Evolutionary conservation across 305 asterid genomes (phyloP).

Genomic region (Fraxinus sp.): DNA sequence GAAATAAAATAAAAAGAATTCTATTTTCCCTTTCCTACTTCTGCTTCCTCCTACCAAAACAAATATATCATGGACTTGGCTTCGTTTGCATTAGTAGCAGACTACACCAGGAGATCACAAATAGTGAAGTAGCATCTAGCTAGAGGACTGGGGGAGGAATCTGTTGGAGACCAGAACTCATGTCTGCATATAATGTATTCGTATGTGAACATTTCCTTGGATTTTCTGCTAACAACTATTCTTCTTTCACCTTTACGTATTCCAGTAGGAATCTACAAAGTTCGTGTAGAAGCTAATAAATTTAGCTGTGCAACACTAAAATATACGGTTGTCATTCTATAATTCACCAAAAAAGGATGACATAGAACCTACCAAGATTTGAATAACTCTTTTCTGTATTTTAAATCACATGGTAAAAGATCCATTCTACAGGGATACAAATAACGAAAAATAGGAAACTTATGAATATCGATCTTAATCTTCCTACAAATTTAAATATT

Average conservation of each 20-base stretch:
- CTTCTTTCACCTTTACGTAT: not conserved
- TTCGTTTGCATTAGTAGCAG: not conserved
- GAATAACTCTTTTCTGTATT: not conserved
- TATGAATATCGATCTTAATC: not conserved
- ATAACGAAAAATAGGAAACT: not conserved
- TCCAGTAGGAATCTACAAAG: not conserved
- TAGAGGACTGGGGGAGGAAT: not conserved
- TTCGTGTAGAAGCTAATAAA: not conserved
- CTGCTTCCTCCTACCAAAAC: not conserved
- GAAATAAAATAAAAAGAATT: not conserved
- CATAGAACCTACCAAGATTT: not conserved
- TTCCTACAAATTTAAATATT: not conserved
- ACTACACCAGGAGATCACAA: not conserved
- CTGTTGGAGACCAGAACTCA: not conserved
- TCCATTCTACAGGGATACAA: not conserved
- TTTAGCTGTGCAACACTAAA: not conserved
- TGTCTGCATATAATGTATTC: not conserved
- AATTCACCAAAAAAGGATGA: not conserved
- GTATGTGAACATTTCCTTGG: not conserved
- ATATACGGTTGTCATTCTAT: not conserved
- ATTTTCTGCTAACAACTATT: not conserved
- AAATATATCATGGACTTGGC: not conserved
- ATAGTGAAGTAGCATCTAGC: not conserved
- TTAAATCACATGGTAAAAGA: not conserved
- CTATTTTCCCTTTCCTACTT: not conserved